Base-by-base conservation (phyloP, 1,284 basidiomycete genomes). In the Butyriboletus appendiculatus region DNA sequence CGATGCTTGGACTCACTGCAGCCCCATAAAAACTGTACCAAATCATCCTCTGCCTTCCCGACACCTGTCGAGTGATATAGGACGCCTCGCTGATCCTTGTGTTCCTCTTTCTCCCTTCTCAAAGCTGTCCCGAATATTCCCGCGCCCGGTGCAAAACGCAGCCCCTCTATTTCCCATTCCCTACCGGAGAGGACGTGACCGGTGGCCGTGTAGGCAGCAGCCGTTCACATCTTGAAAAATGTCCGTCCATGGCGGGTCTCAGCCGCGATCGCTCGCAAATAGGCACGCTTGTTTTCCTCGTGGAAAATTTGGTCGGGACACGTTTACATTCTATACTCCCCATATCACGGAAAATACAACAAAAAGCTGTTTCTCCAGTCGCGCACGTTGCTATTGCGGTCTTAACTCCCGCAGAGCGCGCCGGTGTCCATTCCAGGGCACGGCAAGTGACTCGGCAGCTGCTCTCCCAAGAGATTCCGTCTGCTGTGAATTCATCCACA, bases 101-200 rank as follows among this genome's bases (percentile, higher is more conserved):
- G 10, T n/a, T 40, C 53, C 47, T 37, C 14, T 15, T 45, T 22
- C 10, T 24, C 16, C 38, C 15, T 26, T 18, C 32, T 38, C 33
- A 30, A 64, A 67, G 53, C 71, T 57, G 18, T 75, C 60, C 35
- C 61, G 63, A n/a, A 67, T 62, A 37, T 52, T 56, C n/a, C 73
- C 76, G 48, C 37, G 52, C 8, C 64, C 65, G 43, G 74, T 74
- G 32, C 73, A 42, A 42, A 20, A 47, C 18, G 74, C 67, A 2
- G 56, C 55, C 4, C 74, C 73, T 9, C 49, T 59, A 44, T 73
- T 77, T 14, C 72, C 73, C 60, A 44, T 73, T 77, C 11, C 70
- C 73, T 41, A 50, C 56, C 2, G 73, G 75, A 4, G 66, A 64
- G 42, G 30, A 52, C 35, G 5, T 32, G 30, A 37, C 53, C 57